phyloP scores from a whole-genome alignment of 2,329 filamentous ascomycete genomes.

The Pseudogymnoascus sp. region DNA sequence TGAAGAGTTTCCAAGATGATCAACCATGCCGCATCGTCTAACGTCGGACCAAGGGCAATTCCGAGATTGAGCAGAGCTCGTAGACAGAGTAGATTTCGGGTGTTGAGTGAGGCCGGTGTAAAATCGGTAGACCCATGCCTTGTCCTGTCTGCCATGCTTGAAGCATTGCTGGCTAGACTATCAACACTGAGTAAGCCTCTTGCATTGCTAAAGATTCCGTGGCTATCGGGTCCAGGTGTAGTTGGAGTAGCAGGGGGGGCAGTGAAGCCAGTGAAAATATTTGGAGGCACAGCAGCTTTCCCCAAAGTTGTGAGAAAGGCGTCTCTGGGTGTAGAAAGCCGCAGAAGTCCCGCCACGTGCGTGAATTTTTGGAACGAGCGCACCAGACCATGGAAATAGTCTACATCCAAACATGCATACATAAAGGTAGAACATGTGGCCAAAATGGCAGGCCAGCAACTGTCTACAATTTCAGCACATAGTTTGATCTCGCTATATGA shows the following conservation, averaged over 20 bases:
- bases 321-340: slow-evolving; percentile 79
- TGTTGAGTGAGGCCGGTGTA: slow-evolving; percentile 56
- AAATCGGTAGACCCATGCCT: slow-evolving; percentile 54
- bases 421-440: slow-evolving; percentile 94
- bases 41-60: slow-evolving; percentile 84
- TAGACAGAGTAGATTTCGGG: slow-evolving; percentile 82
- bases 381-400: slow-evolving; percentile 89
- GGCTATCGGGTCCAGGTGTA: slow-evolving; percentile 42
- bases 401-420: slow-evolving; percentile 82
- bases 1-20: slow-evolving; percentile 90
- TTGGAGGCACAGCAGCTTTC: slow-evolving; percentile 85
- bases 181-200: slow-evolving; percentile 69
- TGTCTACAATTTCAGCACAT: slow-evolving; percentile 76
- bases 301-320: slow-evolving; percentile 90
- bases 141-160: slow-evolving; percentile 50
- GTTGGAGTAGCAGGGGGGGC: slow-evolving; percentile 37
- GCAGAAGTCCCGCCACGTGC: slow-evolving; percentile 84
- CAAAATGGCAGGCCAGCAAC: slow-evolving; percentile 92
- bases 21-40: slow-evolving; percentile 70
- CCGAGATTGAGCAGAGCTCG: slow-evolving; percentile 89
- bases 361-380: slow-evolving; percentile 91
- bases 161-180: slow-evolving; percentile 53
- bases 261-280: slow-evolving; percentile 57
- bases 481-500: slow-evolving; percentile 64
- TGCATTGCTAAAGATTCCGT: slow-evolving; percentile 62